Base-by-base conservation (phyloP, 169 alveolate species). In the Plasmodium adleri region DNA sequence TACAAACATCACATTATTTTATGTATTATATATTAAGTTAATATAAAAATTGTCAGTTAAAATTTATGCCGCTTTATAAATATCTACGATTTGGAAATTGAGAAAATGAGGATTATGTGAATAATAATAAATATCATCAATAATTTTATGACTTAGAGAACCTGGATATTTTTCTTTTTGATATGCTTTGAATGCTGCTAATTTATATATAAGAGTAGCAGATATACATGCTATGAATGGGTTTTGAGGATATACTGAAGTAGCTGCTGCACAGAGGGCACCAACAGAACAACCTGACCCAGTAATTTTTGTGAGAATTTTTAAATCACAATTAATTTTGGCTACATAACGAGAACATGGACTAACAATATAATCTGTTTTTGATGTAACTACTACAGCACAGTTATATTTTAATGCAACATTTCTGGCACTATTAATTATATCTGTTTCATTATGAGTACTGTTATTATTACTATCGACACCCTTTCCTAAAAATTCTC, bases 231-330 rank as follows among this genome's bases (percentile, higher is more conserved):
- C 90, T 68, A 80, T 68, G 47, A 80, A 80, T 1, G 72, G 15
- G 26, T 80, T 67, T 58, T 64, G 24, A 1, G 90, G 80, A 49
- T 12, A 54, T 20, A 68, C 90, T 6, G 90, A 32, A 43, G 80
- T 50, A 50, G 90, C 90, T 4, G 90, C 90, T n/a, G 90, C 90
- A 71, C 90, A 80, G 0, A 80, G 64, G 15, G 83, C 90, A 68
- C 90, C 90, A 54, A 80, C 80, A 32, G 90, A 50, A 80, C 90
- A 80, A n/a, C 90, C 90, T 2, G 90, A 67, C 24, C 90, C 90
- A 2, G 90, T 80, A 68, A 80, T 54, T 80, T 85, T 85, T 17
- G 74, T 60, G 17, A 71, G 71, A 85, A 71, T 71, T 60, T 70
- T 70, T 71, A 85, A 50, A 72, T 71, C 87, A 8, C 68, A 85